Evolutionary conservation across 805 yeast species (phyloP).

Genomic region (Huiozyma sinensis): DNA sequence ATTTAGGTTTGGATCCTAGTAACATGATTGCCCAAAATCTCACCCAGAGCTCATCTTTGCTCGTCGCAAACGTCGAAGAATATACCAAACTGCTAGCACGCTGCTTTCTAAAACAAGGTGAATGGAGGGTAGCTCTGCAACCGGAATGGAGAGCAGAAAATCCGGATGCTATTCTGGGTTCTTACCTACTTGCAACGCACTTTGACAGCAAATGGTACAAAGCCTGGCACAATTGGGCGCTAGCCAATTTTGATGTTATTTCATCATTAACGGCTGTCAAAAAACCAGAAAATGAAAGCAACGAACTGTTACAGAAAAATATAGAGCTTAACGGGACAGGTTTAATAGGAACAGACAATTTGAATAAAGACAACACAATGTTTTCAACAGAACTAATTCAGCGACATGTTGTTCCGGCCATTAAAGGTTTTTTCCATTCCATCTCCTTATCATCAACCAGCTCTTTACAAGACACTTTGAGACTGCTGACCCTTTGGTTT

Average conservation of each 20-base stretch:
- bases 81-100: constrained; percentile 79
- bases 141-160: constrained; percentile 69
- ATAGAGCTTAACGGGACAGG: constrained; percentile 4
- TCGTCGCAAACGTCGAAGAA: constrained; percentile 60
- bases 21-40: constrained; percentile 79
- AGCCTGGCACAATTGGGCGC: constrained; percentile 99
- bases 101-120: constrained; percentile 92
- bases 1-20: constrained; percentile 73
- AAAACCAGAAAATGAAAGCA: constrained; percentile 4
- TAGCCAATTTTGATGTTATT: constrained; percentile 90
- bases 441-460: constrained; percentile 74
- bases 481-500: constrained; percentile 85
- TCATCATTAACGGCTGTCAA: constrained; percentile 36
- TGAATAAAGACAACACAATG: constrained; percentile 18
- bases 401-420: constrained; percentile 86
- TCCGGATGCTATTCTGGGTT: constrained; percentile 80
- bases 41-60: constrained; percentile 43
- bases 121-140: constrained; percentile 82
- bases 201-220: constrained; percentile 89
- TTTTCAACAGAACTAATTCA: constrained; percentile 48
- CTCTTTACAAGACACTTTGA: constrained; percentile 79
- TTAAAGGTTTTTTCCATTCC: constrained; percentile 86
- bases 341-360: constrained; percentile 10
- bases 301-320: not conserved
- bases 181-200: constrained; percentile 84